These are phyloP conservation scores for Xylaria sp. DNA, from an alignment of 2,329 filamentous ascomycete species.

Conservation along the genomic window DNA sequence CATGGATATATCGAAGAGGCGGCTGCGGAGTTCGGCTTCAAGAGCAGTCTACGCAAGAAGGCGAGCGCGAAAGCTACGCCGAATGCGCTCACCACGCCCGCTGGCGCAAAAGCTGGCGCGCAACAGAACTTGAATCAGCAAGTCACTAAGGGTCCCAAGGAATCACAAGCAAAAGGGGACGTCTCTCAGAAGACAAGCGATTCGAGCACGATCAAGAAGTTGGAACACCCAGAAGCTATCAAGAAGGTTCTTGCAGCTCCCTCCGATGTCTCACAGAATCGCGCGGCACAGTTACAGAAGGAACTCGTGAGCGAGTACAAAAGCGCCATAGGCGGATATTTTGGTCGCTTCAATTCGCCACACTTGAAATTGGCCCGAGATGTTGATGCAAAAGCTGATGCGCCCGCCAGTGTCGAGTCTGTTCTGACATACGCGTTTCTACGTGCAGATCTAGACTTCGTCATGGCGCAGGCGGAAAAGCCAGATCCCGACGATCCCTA, in stretches of 20 bases:
- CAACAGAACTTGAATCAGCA: slow-evolving; percentile 39
- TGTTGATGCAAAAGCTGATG: slow-evolving; percentile 31
- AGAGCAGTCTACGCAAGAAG: slow-evolving; percentile 62
- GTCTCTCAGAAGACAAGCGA: slow-evolving; percentile 31
- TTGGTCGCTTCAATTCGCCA: slow-evolving; percentile 79
- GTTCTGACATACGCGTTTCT: slow-evolving; percentile 90
- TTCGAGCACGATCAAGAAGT: slow-evolving; percentile 33
- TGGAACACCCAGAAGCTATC: slow-evolving; percentile 36
- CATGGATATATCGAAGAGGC: slow-evolving; percentile 86
- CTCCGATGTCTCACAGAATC: slow-evolving; percentile 48
- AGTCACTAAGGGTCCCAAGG: slow-evolving; percentile 46
- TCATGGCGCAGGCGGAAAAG: slow-evolving; percentile 81
- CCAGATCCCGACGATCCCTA: slow-evolving; percentile 66
- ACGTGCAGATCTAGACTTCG: slow-evolving; percentile 89
- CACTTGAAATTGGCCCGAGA: slow-evolving; percentile 53
- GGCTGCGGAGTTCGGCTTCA: slow-evolving; percentile 67
- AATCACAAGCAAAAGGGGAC: slow-evolving; percentile 37
- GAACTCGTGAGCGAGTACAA: slow-evolving; percentile 73
- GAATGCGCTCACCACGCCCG: slow-evolving; percentile 6
- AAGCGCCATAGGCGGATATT: slow-evolving; percentile 86
- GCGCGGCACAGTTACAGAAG: slow-evolving; percentile 63
- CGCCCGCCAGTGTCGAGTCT: slow-evolving; percentile 61
- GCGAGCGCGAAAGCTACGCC: slow-evolving; percentile 11
- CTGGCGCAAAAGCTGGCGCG: slow-evolving; percentile 28
- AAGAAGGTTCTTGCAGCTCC: slow-evolving; percentile 41